Percentiles rank a stretch among this genome's conserved stretches.
These are phyloP conservation scores for Phytophthora aleatoria DNA, from an alignment of 352 stramenopile genomes.

Conservation along the genomic window DNA sequence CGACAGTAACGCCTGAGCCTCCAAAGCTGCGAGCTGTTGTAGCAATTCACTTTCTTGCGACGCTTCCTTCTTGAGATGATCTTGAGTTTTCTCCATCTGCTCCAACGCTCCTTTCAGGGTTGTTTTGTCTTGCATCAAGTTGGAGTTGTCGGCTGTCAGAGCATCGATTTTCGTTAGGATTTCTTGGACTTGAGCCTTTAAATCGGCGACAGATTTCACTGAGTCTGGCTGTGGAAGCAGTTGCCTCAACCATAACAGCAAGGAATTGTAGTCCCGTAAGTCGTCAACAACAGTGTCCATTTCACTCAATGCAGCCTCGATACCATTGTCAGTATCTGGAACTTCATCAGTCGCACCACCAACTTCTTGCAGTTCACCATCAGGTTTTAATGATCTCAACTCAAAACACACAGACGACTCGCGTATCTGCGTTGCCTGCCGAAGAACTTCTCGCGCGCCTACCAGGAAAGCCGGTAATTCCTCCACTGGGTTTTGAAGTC, in stretches of 20 bases:
- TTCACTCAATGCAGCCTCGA: slow-evolving; percentile 23
- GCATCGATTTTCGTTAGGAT: slow-evolving; percentile 40
- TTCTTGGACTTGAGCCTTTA: slow-evolving; percentile 31
- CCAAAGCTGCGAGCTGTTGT: slow-evolving; percentile 15
- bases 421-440: slow-evolving; percentile 28
- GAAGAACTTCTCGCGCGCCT: slow-evolving; percentile 25
- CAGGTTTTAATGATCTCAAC: not conserved
- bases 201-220: slow-evolving; percentile 21
- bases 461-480: slow-evolving; percentile 44
- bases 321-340: not conserved
- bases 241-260: slow-evolving; percentile 35
- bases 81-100: slow-evolving; percentile 17
- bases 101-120: slow-evolving; percentile 23
- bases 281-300: slow-evolving; percentile 39
- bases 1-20: not conserved
- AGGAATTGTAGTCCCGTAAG: slow-evolving; percentile 25
- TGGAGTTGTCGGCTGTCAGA: slow-evolving; percentile 25
- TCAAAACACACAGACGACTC: slow-evolving; percentile 7
- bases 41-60: slow-evolving; percentile 34
- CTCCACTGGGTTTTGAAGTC: slow-evolving; percentile 30
- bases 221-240: slow-evolving; percentile 42
- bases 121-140: slow-evolving; percentile 24
- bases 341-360: not conserved
- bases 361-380: slow-evolving; percentile 4
- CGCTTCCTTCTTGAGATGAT: slow-evolving; percentile 30